These are phyloP conservation scores for Brachypodium distachyon DNA, from an alignment of 202 grass and related monocot species.

Conservation along the genomic window DNA sequence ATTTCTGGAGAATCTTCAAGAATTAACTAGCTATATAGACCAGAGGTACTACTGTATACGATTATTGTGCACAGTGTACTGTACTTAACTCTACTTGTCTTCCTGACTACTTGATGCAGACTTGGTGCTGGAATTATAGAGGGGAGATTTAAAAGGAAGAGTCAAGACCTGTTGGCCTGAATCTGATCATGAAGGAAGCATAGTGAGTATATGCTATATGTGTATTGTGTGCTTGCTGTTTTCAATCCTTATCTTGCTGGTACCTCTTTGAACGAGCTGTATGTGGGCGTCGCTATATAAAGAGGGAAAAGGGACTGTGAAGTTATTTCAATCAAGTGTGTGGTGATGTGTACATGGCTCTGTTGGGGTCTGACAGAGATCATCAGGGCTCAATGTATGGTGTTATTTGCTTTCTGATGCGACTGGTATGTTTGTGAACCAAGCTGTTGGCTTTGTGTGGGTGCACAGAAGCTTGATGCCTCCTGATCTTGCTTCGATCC, in stretches of 20 bases:
- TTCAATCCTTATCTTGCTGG: neutral
- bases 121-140: slow-evolving; percentile 72
- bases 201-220: slow-evolving; percentile 27
- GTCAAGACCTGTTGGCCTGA: slow-evolving; percentile 8
- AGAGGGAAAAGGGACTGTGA: neutral
- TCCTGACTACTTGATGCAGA: slow-evolving; percentile 41
- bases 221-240: slow-evolving; percentile 6
- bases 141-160: neutral
- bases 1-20: slow-evolving; percentile 12
- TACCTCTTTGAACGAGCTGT: slow-evolving; percentile 12
- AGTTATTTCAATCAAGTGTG: slow-evolving; percentile 2
- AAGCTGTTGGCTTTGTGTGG: slow-evolving; percentile 3
- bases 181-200: neutral
- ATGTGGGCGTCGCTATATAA: slow-evolving; percentile 15
- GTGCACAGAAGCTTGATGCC: neutral
- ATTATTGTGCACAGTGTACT: neutral
- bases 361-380: neutral
- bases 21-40: neutral
- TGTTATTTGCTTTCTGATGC: slow-evolving; percentile 19
- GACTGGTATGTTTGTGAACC: slow-evolving; percentile 12
- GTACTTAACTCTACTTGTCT: neutral
- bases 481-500: slow-evolving; percentile 9
- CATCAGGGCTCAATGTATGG: slow-evolving; percentile 26
- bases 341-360: slow-evolving; percentile 9
- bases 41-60: neutral